A percentile compares a stretch with the other conserved stretches of the same genome.
Conservation (phyloP, 2,329 filamentous ascomycete genomes). For the Fusarium sp. region DNA sequence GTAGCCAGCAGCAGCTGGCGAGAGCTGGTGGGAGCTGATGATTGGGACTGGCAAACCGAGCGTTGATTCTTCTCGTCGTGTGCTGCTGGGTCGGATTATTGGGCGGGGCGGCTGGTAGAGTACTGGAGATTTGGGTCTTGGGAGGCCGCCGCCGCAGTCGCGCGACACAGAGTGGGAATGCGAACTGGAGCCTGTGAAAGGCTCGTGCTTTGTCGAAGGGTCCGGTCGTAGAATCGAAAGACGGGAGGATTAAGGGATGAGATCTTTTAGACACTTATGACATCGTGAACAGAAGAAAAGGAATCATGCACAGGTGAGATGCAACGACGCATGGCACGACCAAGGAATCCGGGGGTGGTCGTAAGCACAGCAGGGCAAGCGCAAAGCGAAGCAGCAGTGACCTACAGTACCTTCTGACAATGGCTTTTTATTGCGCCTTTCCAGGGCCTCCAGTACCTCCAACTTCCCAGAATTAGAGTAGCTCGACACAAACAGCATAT, state of each 20-base stretch:
- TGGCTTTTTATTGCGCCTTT: constrained; percentile 36
- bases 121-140: constrained; percentile 29
- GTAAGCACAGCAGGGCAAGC: constrained; percentile 35
- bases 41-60: constrained; percentile 28
- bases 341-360: constrained; percentile 39
- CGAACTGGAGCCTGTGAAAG: constrained; percentile 35
- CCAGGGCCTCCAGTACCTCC: constrained; percentile 36
- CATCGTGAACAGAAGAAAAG: constrained; percentile 39
- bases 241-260: constrained; percentile 23
- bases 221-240: constrained; percentile 18
- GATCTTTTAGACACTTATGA: constrained; percentile 34
- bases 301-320: constrained; percentile 31
- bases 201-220: constrained; percentile 34
- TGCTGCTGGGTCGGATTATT: constrained; percentile 26
- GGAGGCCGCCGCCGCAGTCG: constrained; percentile 49
- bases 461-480: constrained; percentile 26
- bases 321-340: constrained; percentile 31
- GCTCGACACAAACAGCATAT: constrained; percentile 9
- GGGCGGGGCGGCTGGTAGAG: constrained; percentile 42
- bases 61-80: constrained; percentile 31
- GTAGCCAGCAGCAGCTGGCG: constrained; percentile 42
- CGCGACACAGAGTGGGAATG: constrained; percentile 33
- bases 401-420: constrained; percentile 32
- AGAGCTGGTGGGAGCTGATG: constrained; percentile 38
- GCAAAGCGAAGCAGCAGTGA: constrained; percentile 8